These are phyloP conservation scores for Cladosporium phlei DNA, from an alignment of 2,329 filamentous ascomycete genomes.

Conservation along the genomic window DNA sequence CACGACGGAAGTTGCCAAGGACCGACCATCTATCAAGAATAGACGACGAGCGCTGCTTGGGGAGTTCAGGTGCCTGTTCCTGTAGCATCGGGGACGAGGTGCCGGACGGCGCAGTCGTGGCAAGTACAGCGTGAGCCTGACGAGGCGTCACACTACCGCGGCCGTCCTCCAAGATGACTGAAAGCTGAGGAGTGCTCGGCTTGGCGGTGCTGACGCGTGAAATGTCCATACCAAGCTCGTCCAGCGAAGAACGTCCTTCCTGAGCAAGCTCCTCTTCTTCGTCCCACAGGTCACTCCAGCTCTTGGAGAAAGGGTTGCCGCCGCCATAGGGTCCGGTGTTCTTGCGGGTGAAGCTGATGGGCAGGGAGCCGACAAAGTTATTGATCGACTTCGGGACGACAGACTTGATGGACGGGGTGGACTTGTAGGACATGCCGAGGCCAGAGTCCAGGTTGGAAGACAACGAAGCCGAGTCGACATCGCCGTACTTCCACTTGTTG, in stretches of 20 bases:
- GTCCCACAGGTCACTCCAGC: conserved; percentile 98
- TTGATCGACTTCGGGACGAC: conserved; percentile 47
- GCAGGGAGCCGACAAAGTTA: conserved; percentile 68
- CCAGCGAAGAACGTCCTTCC: conserved; percentile 44
- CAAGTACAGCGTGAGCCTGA: conserved; percentile 50
- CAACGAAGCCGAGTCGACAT: conserved; percentile 72
- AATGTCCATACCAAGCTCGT: conserved; percentile 41
- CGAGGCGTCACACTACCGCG: conserved; percentile 47
- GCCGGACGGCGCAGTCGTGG: conserved; percentile 43
- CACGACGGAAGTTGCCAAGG: conserved; percentile 77
- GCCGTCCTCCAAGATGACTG: conserved; percentile 43
- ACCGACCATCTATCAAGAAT: conserved; percentile 82
- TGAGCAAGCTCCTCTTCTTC: conserved; percentile 76
- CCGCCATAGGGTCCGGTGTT: conserved; percentile 41
- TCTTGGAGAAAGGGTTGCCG: conserved; percentile 71
- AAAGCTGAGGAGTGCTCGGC: conserved; percentile 55
- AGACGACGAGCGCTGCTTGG: conserved; percentile 52
- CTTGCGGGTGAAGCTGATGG: conserved; percentile 57
- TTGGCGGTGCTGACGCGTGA: conserved; percentile 37
- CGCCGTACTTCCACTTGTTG: conserved; percentile 66
- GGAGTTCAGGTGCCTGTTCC: conserved; percentile 39
- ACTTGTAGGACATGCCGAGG: conserved; percentile 75
- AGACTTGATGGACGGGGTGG: conserved; percentile 45
- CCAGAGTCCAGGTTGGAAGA: conserved; percentile 81
- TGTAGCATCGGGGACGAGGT: conserved; percentile 25